These are phyloP conservation scores for Roridomyces roridus DNA, from an alignment of 768 basidiomycete genomes.

Conservation along the genomic window DNA sequence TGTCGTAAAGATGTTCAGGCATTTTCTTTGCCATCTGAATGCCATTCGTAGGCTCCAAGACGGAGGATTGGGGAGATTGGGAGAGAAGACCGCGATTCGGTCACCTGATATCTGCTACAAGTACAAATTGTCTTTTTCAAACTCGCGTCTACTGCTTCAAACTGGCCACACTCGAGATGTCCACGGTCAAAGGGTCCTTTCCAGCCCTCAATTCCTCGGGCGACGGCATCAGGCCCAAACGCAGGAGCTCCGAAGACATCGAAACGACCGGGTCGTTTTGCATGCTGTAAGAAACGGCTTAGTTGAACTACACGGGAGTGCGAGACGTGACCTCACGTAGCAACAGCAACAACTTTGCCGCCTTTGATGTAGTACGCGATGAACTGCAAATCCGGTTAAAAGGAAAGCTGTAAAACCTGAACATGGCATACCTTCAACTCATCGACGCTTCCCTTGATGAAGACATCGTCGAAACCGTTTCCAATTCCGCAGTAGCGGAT, in stretches of 20 bases:
- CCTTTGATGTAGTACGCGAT: slow-evolving; percentile 79
- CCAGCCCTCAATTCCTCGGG: slow-evolving; percentile 75
- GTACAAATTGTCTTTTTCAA: slow-evolving; percentile 6
- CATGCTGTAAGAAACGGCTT: slow-evolving; percentile 54
- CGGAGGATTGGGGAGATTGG: no score
- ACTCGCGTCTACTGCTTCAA: slow-evolving; percentile 22
- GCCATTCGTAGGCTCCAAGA: no score
- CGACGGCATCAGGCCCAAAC: slow-evolving; percentile 82
- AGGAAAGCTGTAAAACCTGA: neutral
- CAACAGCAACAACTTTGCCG: slow-evolving; percentile 70
- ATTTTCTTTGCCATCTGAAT: no score
- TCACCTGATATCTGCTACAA: neutral
- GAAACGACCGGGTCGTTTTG: slow-evolving; percentile 82
- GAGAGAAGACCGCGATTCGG: no score
- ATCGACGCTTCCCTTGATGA: slow-evolving; percentile 74
- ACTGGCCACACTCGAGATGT: slow-evolving; percentile 31
- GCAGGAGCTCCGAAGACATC: slow-evolving; percentile 78
- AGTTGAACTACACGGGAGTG: neutral
- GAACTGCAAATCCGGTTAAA: slow-evolving; percentile 52
- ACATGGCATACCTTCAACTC: slow-evolving; percentile 72
- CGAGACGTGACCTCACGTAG: slow-evolving; percentile 47
- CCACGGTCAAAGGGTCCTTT: slow-evolving; percentile 40
- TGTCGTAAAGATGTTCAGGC: no score
- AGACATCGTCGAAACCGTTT: slow-evolving; percentile 73
- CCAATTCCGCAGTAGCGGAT: slow-evolving; percentile 85